Evolutionary conservation across 2,329 filamentous ascomycete genomes (phyloP).

Genomic region (Pseudopyrenochaeta lycopersici): DNA sequence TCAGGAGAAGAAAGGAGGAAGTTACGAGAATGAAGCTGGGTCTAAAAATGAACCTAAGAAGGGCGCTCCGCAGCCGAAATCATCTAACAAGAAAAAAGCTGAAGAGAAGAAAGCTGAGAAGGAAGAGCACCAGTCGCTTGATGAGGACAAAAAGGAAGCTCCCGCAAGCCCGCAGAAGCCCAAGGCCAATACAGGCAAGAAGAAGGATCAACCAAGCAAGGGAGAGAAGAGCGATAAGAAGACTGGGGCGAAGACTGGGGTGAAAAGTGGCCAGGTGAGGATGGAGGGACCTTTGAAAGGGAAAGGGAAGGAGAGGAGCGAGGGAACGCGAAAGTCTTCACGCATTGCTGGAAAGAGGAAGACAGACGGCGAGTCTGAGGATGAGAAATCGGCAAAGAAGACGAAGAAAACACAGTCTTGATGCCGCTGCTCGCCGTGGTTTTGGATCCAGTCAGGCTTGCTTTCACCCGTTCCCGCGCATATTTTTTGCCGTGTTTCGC

Average conservation of each 20-base stretch:
- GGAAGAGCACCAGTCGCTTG: slow-evolving; percentile 12
- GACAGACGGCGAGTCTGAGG: slow-evolving; percentile 23
- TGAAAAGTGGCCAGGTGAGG: slow-evolving; percentile 25
- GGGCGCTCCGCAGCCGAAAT: slow-evolving; percentile 50
- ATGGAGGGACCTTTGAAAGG: slow-evolving; percentile 20
- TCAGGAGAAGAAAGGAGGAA: slow-evolving; percentile 47
- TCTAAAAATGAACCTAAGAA: slow-evolving; percentile 57
- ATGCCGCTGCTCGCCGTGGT: neutral
- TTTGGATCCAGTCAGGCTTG: neutral
- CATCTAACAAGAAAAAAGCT: slow-evolving; percentile 33
- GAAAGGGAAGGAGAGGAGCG: slow-evolving; percentile 24
- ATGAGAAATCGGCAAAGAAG: slow-evolving; percentile 26
- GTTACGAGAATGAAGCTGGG: slow-evolving; percentile 53
- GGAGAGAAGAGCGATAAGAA: slow-evolving; percentile 24
- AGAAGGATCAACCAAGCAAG: slow-evolving; percentile 11
- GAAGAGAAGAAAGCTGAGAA: slow-evolving; percentile 16
- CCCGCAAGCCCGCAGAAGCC: slow-evolving; percentile 31
- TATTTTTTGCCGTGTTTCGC: neutral
- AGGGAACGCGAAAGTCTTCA: slow-evolving; percentile 29
- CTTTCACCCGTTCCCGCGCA: neutral
- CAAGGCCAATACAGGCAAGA: slow-evolving; percentile 27
- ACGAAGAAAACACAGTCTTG: slow-evolving; percentile 29
- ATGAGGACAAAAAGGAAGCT: slow-evolving; percentile 20
- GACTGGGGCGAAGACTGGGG: slow-evolving; percentile 24
- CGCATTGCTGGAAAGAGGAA: slow-evolving; percentile 33